phyloP scores from a whole-genome alignment of 306 rosid genomes.

The Castanopsis chinensis region DNA sequence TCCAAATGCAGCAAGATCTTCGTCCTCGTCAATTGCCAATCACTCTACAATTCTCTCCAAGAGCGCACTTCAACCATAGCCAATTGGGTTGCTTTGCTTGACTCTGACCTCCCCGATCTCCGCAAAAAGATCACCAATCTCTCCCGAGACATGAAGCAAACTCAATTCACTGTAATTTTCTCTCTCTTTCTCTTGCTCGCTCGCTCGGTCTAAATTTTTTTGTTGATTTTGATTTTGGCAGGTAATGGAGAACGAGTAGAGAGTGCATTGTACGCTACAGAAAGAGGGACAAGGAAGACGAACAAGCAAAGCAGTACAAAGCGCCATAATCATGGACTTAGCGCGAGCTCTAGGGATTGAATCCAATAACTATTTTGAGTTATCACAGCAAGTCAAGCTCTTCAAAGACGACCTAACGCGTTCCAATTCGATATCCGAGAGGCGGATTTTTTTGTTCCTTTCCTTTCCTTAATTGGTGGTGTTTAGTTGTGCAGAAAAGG shows the following conservation, averaged over 20 bases:
- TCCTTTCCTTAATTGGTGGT: too few relatives aligned
- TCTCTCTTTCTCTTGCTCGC: not conserved
- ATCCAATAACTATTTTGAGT: slow-evolving; percentile 36
- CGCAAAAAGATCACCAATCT: slow-evolving; percentile 42
- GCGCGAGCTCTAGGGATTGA: slow-evolving; percentile 56
- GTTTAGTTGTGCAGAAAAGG: too few relatives aligned
- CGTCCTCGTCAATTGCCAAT: slow-evolving; percentile 37
- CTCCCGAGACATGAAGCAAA: slow-evolving; percentile 50
- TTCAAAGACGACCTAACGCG: slow-evolving; percentile 33
- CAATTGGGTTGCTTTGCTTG: slow-evolving; percentile 44
- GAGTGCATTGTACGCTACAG: slow-evolving; percentile 39
- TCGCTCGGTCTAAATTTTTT: not conserved
- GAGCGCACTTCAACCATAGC: slow-evolving; percentile 29
- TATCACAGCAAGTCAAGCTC: slow-evolving; percentile 39
- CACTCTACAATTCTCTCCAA: slow-evolving; percentile 30
- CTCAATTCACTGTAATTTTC: slow-evolving; percentile 35
- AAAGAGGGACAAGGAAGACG: slow-evolving; percentile 47
- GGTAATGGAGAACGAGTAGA: slow-evolving; percentile 50
- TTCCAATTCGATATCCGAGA: slow-evolving; percentile 21
- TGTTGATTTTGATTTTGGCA: slow-evolving; percentile 10
- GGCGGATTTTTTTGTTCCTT: slow-evolving; percentile 43
- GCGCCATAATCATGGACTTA: slow-evolving; percentile 60
- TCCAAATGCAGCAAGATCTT: slow-evolving; percentile 34
- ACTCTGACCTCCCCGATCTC: slow-evolving; percentile 34
- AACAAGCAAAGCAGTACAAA: slow-evolving; percentile 48